These are phyloP conservation scores for Rhodotorula sp. DNA, from an alignment of 1,284 basidiomycete species.

Conservation along the genomic window DNA sequence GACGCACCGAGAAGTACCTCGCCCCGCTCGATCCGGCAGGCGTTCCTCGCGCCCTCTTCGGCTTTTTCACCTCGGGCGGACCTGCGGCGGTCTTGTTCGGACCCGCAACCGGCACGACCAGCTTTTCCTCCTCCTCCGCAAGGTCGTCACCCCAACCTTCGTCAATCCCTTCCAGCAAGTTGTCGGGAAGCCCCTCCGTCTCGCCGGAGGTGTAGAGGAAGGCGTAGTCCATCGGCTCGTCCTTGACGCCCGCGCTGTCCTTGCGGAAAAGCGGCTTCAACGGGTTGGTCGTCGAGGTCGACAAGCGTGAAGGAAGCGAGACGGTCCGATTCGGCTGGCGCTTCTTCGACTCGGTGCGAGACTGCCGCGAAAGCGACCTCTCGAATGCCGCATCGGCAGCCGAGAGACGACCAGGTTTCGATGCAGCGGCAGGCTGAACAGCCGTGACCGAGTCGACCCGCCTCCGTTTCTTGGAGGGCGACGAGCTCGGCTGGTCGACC, in stretches of 20 bases:
- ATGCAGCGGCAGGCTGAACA: not conserved
- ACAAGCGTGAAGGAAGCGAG: not conserved
- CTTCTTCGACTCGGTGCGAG: not conserved
- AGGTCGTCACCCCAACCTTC: not conserved
- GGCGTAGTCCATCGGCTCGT: not conserved
- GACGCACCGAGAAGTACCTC: slow-evolving; percentile 6
- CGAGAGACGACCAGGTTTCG: not conserved
- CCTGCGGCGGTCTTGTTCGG: too few species aligned
- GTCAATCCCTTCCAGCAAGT: not conserved
- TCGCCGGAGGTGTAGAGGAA: not conserved
- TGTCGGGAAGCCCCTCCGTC: not conserved
- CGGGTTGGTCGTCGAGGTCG: not conserved
- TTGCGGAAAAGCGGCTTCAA: not conserved
- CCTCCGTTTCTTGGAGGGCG: slow-evolving; percentile 2
- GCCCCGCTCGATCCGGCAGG: too few species aligned
- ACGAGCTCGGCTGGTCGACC: too few species aligned
- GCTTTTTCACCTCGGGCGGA: too few species aligned
- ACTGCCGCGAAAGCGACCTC: not conserved
- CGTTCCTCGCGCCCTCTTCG: too few species aligned
- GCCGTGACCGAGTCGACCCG: not conserved
- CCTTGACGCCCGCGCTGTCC: not conserved
- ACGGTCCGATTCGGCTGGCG: not conserved
- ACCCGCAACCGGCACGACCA: not conserved
- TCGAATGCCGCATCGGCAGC: slow-evolving; percentile 7
- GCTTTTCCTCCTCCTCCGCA: not conserved